phyloP scores from a whole-genome alignment of 495 filamentous ascomycete genomes.

The Penicillium subrubescens region DNA sequence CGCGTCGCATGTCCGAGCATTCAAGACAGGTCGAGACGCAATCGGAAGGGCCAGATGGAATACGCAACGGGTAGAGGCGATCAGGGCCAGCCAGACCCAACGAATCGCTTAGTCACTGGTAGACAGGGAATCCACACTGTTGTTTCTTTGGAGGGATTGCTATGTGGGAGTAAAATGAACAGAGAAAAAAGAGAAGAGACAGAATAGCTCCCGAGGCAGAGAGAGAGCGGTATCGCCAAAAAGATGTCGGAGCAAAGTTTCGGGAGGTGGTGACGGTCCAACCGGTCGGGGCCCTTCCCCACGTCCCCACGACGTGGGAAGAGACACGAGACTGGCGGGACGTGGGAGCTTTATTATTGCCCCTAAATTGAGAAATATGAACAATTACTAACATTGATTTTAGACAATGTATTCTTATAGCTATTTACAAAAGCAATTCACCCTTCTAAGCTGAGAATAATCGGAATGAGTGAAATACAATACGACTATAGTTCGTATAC shows the following conservation, averaged over 20 bases:
- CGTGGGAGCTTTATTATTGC: background rate
- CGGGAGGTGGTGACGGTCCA: slow-evolving; percentile 4
- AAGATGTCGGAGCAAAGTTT: background rate
- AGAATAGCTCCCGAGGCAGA: background rate
- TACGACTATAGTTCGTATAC: background rate
- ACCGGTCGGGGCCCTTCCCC: slow-evolving; percentile 12
- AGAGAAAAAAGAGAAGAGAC: background rate
- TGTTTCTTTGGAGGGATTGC: background rate
- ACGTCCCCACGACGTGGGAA: slow-evolving; percentile 16
- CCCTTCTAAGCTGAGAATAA: background rate
- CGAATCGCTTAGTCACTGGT: slow-evolving; percentile 1
- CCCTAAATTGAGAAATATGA: background rate
- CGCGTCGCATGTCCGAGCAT: slow-evolving; percentile 2
- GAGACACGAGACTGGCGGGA: background rate
- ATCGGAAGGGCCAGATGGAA: slow-evolving; percentile 13
- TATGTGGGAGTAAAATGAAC: background rate
- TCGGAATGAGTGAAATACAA: background rate
- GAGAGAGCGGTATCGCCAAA: background rate
- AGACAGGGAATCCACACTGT: background rate
- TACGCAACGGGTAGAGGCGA: slow-evolving; percentile 12
- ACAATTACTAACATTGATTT: background rate
- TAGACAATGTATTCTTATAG: background rate
- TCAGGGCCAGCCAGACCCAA: background rate
- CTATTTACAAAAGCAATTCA: background rate
- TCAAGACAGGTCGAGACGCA: slow-evolving; percentile 9